Evolutionary conservation across 2,329 filamentous ascomycete genomes (phyloP), one percentile per base, ranked within the genome.

Genomic region (Ophiosphaerella herpotricha): DNA sequence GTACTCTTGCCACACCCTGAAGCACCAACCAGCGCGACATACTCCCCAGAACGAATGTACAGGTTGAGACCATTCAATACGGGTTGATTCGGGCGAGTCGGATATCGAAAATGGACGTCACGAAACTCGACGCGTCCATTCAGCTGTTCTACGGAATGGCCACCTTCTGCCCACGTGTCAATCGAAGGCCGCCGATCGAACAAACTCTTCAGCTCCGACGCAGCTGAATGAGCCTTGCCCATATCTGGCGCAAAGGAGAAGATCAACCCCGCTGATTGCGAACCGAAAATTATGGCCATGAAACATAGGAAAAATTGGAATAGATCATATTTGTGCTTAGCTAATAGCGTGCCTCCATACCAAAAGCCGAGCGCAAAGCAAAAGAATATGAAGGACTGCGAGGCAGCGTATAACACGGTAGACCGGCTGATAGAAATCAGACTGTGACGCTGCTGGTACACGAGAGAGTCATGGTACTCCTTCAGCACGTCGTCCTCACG

Each of bases 231-330:
- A 0, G 93, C 93, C 75, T 97, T 97, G 61, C 92, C 90, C 91
- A 97, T 97, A 60, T 97, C 93, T 0, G 93, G 92, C 0, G 93
- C 90, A 67, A 97, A 97, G 0, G 88, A 91, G 77, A 97, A 97
- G 62, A 97, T 88, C 1, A 87, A 89, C 11, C 93, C 94, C 2
- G 93, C 93, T 1, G 91, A 93, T 73, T 97, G 93, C 0, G 91
- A 89, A 47, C 92, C 91, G 65, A 96, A 97, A 64, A 97, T 89
- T 63, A 97, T 84, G 39, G 91, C 82, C 52, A 86, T 85, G 76
- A 96, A 97, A 67, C 90, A 91, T 42, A 97, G 78, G 76, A 97
- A 99, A 81, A 97, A 97, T 58, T 93, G 88, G 75, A 96, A 92
- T 65, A 93, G 80, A 1, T 79, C 75, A 16, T 89, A 84, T 16